A percentile compares a stretch with the other conserved stretches of the same genome.
phyloP scores from a whole-genome alignment of 2,329 filamentous ascomycete species.

The Aspergillus chevalieri region DNA sequence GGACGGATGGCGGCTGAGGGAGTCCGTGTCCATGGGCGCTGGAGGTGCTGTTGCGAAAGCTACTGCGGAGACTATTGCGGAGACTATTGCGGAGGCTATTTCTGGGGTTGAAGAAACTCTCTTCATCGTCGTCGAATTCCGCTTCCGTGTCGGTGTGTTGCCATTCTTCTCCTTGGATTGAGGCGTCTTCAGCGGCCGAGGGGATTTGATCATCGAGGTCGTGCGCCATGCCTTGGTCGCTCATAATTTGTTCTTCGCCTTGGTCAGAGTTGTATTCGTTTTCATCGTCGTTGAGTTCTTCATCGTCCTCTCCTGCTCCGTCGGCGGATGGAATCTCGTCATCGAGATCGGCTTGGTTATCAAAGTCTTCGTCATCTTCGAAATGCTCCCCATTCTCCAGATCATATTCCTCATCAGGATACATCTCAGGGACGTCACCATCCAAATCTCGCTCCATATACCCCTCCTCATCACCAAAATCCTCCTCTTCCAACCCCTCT shows the following conservation, averaged over 20 bases:
- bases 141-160: constrained; percentile 74
- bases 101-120: constrained; percentile 20
- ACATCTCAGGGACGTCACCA: constrained; percentile 65
- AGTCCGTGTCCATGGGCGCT: constrained; percentile 22
- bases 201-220: constrained; percentile 67
- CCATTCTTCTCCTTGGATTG: constrained; percentile 54
- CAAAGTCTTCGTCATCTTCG: constrained; percentile 32
- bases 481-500: constrained; percentile 46
- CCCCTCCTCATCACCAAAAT: constrained; percentile 47
- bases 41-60: constrained; percentile 28
- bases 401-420: constrained; percentile 39
- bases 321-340: constrained; percentile 57
- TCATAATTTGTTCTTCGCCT: constrained; percentile 39
- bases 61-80: constrained; percentile 20
- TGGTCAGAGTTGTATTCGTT: too few species aligned
- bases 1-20: constrained; percentile 18
- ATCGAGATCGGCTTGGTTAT: constrained; percentile 45
- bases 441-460: constrained; percentile 59
- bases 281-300: not conserved
- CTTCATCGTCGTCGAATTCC: constrained; percentile 46
- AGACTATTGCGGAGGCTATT: constrained; percentile 22
- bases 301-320: not conserved
- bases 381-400: constrained; percentile 35
- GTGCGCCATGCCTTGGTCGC: constrained; percentile 55
- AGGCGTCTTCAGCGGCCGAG: constrained; percentile 44